Base-by-base conservation (phyloP, 345 rosid species). In the Pistacia integerrima region DNA sequence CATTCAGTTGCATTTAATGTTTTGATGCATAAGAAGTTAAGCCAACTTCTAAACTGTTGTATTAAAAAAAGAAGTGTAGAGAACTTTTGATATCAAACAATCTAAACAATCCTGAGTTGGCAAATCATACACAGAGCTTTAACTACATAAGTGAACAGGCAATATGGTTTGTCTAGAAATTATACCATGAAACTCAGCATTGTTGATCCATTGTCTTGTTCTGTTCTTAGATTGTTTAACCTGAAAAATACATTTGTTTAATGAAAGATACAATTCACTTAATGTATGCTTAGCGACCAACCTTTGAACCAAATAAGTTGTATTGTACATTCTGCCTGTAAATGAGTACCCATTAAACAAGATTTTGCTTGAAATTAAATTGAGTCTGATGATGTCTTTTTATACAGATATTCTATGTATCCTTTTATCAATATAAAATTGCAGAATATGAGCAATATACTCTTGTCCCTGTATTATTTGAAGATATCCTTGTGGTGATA, bases 401-500 rank as follows among this genome's bases (percentile, higher is more conserved):
- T 14, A 64, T 46, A 68, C 30, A 18, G 51, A 61, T n/a, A 11
- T 16, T 28, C 8, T 0, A 5, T 67, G 59, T 41, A 28, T 64
- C 28, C 28, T 55, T 38, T 58, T 35, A 52, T 49, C 5, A 36
- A 9, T 33, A 25, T 48, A 41, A 70, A 41, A 62, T 18, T 55
- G 74, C 28, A 55, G 33, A 70, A 52, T 46, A 28, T 54, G 64
- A 58, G 67, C 41, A 12, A 41, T 57, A 28, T 18, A 18, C 41
- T 58, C 33, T 70, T 74, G 72, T 54, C 67, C 57, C 36, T 14
- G 25, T 44, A 49, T 11, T 61, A 46, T 18, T 61, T 62, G 51
- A 33, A 59, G 30, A 36, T 52, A 41, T 60, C 58, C 59, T 2
- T 30, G 69, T 18, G 1, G n/a, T 72, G n/a, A 63, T 18, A 66